Evolutionary conservation across 371 early-diverging fungal genomes (phyloP).

Genomic region (Capillidium heterosporum): DNA sequence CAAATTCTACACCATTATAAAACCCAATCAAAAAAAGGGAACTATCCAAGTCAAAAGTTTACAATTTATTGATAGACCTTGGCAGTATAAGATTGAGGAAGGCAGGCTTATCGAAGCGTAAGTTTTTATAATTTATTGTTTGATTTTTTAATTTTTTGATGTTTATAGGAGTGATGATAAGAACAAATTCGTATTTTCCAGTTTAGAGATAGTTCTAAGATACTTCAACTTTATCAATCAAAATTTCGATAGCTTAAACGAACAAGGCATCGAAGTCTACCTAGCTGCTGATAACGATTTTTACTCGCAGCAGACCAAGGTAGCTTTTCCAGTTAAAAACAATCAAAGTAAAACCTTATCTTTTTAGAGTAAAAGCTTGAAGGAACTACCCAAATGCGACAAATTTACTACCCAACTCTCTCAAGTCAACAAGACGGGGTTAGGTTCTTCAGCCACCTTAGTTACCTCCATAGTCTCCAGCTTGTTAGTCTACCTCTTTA

Average conservation of each 20-base stretch:
- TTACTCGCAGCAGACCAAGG: conserved; percentile 70
- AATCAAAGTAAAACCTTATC: too few relatives aligned
- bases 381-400: neutral
- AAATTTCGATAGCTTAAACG: neutral
- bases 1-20: conserved; percentile 58
- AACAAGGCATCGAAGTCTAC: conserved; percentile 34
- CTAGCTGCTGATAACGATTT: conserved; percentile 86
- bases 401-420: conserved; percentile 35
- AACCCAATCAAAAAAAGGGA: conserved; percentile 8
- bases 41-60: conserved; percentile 38
- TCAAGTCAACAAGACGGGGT: conserved; percentile 82
- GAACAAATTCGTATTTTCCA: neutral
- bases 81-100: conserved; percentile 23
- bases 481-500: conserved; percentile 47
- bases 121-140: neutral
- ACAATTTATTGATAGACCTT: conserved; percentile 45
- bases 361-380: too few relatives aligned
- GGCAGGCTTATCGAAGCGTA: neutral
- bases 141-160: neutral
- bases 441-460: conserved; percentile 88
- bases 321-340: conserved; percentile 7
- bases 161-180: neutral
- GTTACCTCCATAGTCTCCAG: conserved; percentile 67
- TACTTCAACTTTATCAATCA: neutral
- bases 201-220: neutral